Conservation (phyloP, 176 grass and related monocot species). For the Phoenix dactylifera region DNA sequence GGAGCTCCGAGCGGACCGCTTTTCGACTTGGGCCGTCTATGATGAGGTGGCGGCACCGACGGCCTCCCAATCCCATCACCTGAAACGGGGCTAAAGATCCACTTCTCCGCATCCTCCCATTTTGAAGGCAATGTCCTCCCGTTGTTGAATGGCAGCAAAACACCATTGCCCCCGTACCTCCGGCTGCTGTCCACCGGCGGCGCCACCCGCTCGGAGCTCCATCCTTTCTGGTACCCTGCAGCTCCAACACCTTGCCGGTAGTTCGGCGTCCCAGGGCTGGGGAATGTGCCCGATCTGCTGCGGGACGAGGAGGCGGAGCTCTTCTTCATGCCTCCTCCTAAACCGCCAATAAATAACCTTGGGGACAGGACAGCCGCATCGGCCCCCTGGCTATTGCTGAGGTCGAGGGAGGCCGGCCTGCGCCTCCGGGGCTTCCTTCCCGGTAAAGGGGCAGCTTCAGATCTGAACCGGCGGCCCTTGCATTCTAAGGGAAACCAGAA, state of each 20-base stretch:
- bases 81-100: constrained; percentile 89
- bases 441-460: constrained; percentile 30
- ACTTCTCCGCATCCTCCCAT: constrained; percentile 98
- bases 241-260: constrained; percentile 30
- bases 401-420: constrained; percentile 52
- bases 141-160: constrained; percentile 55
- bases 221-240: constrained; percentile 50
- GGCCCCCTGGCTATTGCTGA: constrained; percentile 32
- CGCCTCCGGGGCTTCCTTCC: constrained; percentile 39
- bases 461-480: constrained; percentile 23
- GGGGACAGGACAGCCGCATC: constrained; percentile 44
- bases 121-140: constrained; percentile 83
- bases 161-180: constrained; percentile 39
- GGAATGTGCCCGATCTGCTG: constrained; percentile 52
- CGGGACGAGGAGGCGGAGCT: constrained; percentile 34
- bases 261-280: constrained; percentile 63
- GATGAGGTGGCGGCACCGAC: constrained; percentile 27
- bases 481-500: constrained; percentile 50
- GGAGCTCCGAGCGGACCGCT: constrained; percentile 76
- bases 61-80: constrained; percentile 33
- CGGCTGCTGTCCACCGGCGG: constrained; percentile 40
- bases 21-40: constrained; percentile 61
- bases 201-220: constrained; percentile 88
- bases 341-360: constrained; percentile 29
- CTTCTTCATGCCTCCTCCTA: constrained; percentile 53